A percentile compares a stretch with the other conserved stretches of the same genome.
Evolutionary conservation across 441 rosid species (phyloP).

Genomic region (Corymbia calophylla): DNA sequence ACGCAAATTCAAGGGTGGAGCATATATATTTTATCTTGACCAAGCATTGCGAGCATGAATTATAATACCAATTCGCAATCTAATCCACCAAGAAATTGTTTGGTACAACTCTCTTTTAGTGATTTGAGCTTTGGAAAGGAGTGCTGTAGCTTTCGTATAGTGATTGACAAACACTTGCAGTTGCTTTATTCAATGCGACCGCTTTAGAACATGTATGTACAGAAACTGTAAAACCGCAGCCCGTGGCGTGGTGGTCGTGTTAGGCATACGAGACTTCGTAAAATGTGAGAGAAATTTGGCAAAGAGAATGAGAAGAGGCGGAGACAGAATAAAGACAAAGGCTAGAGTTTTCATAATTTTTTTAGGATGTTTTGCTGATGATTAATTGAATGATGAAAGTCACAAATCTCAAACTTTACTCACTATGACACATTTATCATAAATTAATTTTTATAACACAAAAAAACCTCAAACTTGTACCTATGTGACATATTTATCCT

Average conservation of each 20-base stretch:
- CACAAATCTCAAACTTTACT: too few relatives aligned
- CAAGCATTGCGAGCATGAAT: not conserved
- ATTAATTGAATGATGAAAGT: too few relatives aligned
- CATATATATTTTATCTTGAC: not conserved
- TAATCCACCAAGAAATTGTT: not conserved
- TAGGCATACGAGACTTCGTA: not conserved
- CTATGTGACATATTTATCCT: too few relatives aligned
- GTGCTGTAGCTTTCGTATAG: not conserved
- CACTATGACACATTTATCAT: too few relatives aligned
- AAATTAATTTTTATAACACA: too few relatives aligned
- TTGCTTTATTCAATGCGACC: not conserved
- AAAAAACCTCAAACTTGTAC: too few relatives aligned
- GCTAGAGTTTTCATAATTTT: not conserved
- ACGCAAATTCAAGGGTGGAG: not conserved
- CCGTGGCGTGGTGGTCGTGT: not conserved
- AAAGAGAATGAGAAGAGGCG: not conserved
- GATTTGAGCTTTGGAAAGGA: not conserved
- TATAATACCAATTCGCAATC: not conserved
- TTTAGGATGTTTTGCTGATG: not conserved
- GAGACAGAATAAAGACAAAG: not conserved
- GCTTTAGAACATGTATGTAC: not conserved
- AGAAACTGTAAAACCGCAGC: not conserved
- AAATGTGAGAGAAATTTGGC: not conserved
- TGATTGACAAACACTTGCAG: not conserved
- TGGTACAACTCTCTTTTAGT: not conserved